A percentile compares a stretch with the other conserved stretches of the same genome.
Conservation (phyloP, 1,284 basidiomycete species). For the Vanrija pseudolonga region DNA sequence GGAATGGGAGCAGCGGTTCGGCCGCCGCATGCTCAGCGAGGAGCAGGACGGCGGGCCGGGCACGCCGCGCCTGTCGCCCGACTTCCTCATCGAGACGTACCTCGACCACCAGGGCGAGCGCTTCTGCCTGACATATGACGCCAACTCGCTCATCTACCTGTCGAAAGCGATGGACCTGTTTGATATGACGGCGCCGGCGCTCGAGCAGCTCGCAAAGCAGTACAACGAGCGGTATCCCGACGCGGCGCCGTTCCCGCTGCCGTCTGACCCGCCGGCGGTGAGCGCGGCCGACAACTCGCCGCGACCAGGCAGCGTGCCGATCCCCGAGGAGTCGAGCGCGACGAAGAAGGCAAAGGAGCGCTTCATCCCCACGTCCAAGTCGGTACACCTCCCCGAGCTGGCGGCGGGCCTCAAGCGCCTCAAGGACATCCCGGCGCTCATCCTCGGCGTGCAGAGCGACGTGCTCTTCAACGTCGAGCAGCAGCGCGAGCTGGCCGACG, state of each 20-base stretch:
- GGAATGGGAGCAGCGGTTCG: slow-evolving; percentile 97
- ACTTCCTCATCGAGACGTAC: slow-evolving; percentile 98
- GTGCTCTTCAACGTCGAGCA: slow-evolving; percentile 97
- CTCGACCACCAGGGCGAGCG: slow-evolving; percentile 95
- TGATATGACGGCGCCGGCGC: slow-evolving; percentile 81
- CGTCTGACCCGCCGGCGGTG: slow-evolving; percentile 33
- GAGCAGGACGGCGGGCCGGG: slow-evolving; percentile 22
- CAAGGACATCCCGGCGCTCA: slow-evolving; percentile 70
- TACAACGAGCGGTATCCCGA: slow-evolving; percentile 40
- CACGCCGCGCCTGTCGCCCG: slow-evolving; percentile 56
- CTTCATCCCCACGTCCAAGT: slow-evolving; percentile 56
- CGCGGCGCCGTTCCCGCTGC: slow-evolving; percentile 44
- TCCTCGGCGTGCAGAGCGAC: slow-evolving; percentile 94
- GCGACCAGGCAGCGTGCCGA: slow-evolving; percentile 1
- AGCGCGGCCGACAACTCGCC: slow-evolving; percentile 11
- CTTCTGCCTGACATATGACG: slow-evolving; percentile 98
- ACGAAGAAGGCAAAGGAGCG: slow-evolving; percentile 34
- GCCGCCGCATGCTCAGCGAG: slow-evolving; percentile 55
- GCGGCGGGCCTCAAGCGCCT: slow-evolving; percentile 78
- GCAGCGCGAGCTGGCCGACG: slow-evolving; percentile 91
- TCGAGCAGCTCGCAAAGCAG: slow-evolving; percentile 60
- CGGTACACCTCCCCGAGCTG: slow-evolving; percentile 73
- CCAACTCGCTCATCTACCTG: slow-evolving; percentile 97
- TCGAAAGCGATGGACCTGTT: slow-evolving; percentile 99
- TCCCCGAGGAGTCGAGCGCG: not conserved